phyloP scores from a whole-genome alignment of 257 asterid species.

The Perilla frutescens region DNA sequence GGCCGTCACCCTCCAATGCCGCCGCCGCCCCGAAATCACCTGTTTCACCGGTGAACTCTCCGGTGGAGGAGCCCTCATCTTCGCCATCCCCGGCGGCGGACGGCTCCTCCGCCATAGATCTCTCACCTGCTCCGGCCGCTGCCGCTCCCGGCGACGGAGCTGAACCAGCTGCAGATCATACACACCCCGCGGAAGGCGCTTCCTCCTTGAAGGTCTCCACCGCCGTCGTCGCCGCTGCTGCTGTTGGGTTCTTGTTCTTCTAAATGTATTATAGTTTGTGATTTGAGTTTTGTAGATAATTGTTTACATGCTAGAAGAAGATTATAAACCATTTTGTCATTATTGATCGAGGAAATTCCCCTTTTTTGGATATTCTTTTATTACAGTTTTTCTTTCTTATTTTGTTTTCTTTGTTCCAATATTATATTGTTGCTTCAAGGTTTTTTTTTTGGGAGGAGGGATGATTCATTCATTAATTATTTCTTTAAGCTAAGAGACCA shows the following conservation, averaged over 20 bases:
- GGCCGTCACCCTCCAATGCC: background rate
- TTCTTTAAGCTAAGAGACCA: too few species aligned
- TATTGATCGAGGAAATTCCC: too few species aligned
- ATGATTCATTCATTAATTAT: too few species aligned
- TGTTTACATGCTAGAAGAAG: background rate
- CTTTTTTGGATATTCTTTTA: too few species aligned
- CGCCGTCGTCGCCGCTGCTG: constrained; percentile 44
- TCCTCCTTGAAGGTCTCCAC: constrained; percentile 55
- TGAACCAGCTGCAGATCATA: constrained; percentile 29
- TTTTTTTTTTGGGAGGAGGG: too few species aligned
- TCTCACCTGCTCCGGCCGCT: constrained; percentile 33
- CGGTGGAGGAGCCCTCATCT: constrained; percentile 48
- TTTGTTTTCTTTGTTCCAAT: too few species aligned
- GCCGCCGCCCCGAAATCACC: constrained; percentile 20
- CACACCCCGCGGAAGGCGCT: constrained; percentile 37
- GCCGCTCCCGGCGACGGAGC: constrained; percentile 17
- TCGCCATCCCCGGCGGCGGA: constrained; percentile 49
- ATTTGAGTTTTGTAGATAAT: background rate
- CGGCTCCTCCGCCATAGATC: constrained; percentile 17
- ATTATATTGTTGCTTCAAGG: too few species aligned
- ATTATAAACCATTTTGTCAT: too few species aligned
- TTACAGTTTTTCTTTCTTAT: too few species aligned
- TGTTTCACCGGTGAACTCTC: constrained; percentile 35
- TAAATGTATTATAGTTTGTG: constrained; percentile 13
- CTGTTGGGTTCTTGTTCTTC: constrained; percentile 56